phyloP scores from a whole-genome alignment of 345 rosid genomes.

The Syzygium aromaticum region DNA sequence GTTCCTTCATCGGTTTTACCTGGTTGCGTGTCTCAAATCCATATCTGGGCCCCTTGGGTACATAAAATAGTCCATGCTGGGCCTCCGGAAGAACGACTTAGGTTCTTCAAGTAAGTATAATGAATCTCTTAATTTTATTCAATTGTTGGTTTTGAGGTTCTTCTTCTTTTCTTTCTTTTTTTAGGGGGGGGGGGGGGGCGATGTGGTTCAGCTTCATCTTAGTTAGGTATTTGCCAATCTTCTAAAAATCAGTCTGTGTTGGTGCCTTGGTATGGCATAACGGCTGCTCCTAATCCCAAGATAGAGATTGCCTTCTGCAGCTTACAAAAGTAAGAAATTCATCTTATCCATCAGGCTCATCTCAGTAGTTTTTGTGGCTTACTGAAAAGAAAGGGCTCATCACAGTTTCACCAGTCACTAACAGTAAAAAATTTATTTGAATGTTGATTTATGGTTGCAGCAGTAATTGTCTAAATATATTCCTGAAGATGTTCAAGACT shows the following conservation, averaged over 20 bases:
- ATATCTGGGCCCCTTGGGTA: constrained; percentile 76
- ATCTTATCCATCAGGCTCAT: background rate
- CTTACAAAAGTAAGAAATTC: background rate
- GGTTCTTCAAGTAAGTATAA: constrained; percentile 60
- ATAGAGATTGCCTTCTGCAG: background rate
- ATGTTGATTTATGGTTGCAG: background rate
- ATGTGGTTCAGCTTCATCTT: background rate
- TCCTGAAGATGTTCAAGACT: background rate
- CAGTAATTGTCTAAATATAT: background rate
- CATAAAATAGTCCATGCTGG: constrained; percentile 74
- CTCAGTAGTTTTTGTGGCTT: background rate
- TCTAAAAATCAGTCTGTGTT: background rate
- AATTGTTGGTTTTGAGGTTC: background rate
- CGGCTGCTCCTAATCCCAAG: background rate
- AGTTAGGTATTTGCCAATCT: background rate
- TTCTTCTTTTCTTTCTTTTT: too few relatives aligned
- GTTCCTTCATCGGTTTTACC: constrained; percentile 89
- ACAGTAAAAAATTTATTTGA: background rate
- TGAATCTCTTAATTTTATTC: background rate
- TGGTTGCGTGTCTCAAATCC: constrained; percentile 81
- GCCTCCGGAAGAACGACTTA: constrained; percentile 86
- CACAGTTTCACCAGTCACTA: background rate
- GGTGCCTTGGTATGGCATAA: background rate
- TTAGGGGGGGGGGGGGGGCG: background rate
- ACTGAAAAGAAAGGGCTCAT: background rate